Percentiles rank a stretch among this genome's conserved stretches.
These are phyloP conservation scores for Westerdykella ornata DNA, from an alignment of 2,329 filamentous ascomycete species.

Conservation along the genomic window DNA sequence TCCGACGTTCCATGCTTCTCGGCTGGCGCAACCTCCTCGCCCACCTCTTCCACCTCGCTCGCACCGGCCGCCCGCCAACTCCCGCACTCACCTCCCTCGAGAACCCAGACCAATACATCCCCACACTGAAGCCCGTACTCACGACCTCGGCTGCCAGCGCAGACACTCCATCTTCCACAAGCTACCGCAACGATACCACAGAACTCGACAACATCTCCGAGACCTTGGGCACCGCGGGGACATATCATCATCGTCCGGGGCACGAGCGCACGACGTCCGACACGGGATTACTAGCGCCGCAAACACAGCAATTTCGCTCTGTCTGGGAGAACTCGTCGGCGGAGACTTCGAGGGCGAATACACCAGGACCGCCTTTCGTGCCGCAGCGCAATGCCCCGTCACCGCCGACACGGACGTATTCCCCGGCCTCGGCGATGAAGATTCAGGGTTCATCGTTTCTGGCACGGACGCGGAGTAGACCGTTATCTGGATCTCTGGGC, in stretches of 20 bases:
- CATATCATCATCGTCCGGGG: background rate
- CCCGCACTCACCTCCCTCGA: conserved; percentile 16
- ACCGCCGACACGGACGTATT: background rate
- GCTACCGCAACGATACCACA: background rate
- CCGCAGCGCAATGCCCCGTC: conserved; percentile 3
- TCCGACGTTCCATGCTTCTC: conserved; percentile 19
- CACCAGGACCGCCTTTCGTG: conserved; percentile 1
- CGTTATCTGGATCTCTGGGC: background rate
- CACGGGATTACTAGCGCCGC: background rate
- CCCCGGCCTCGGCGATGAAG: no score
- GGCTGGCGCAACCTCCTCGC: conserved; percentile 20
- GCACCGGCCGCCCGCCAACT: conserved; percentile 6
- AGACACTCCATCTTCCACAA: conserved; percentile 1
- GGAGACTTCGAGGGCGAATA: background rate
- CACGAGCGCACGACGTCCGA: conserved; percentile 3
- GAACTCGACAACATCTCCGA: background rate
- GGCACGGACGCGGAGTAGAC: no score
- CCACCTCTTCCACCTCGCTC: conserved; percentile 5
- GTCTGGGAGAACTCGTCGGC: background rate
- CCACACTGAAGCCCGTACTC: no score
- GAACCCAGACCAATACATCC: conserved; percentile 11
- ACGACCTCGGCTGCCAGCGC: conserved; percentile 2
- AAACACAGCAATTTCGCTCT: background rate
- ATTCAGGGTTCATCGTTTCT: no score
- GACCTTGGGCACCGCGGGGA: background rate